Conservation (phyloP, 139 green algal species). For the Auxenochlorella pyrenoidosa region DNA sequence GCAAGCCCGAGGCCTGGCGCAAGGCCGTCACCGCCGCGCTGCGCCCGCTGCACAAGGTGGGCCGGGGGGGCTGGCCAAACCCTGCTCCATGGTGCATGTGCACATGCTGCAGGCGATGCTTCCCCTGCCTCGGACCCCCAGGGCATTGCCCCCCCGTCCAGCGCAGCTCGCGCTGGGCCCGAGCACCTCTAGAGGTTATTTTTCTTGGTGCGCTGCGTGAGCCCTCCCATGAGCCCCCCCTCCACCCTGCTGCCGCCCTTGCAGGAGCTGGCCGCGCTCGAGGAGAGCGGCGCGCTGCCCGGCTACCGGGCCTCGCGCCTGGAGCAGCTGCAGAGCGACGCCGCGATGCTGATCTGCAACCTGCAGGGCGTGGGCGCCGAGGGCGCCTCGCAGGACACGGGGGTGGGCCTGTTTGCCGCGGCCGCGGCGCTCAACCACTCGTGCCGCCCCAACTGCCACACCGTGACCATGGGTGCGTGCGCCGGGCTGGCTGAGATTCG, state of each 20-base stretch:
- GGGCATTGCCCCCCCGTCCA: too few relatives aligned
- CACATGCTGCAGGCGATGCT: too few relatives aligned
- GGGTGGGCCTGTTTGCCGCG: slow-evolving; percentile 21
- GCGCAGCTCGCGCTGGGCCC: too few relatives aligned
- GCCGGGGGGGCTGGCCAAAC: background rate
- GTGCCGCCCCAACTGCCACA: slow-evolving; percentile 9
- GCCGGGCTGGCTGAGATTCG: background rate
- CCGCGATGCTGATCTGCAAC: slow-evolving; percentile 29
- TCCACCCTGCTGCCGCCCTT: too few relatives aligned
- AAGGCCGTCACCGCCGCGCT: slow-evolving; percentile 29
- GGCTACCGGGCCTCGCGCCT: slow-evolving; percentile 32
- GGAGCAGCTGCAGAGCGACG: slow-evolving; percentile 35
- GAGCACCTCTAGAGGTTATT: too few relatives aligned
- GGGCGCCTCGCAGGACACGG: slow-evolving; percentile 1
- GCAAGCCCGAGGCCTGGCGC: slow-evolving; percentile 38
- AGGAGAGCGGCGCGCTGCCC: slow-evolving; percentile 17
- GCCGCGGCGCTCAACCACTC: slow-evolving; percentile 15
- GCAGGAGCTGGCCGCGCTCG: slow-evolving; percentile 40
- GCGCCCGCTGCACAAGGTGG: slow-evolving; percentile 41
- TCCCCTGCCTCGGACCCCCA: too few relatives aligned
- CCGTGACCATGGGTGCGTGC: background rate
- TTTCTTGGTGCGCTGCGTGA: too few relatives aligned
- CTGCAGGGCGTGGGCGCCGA: slow-evolving; percentile 20
- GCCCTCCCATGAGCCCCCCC: too few relatives aligned
- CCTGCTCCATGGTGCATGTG: too few relatives aligned